phyloP scores from a whole-genome alignment of 176 grass and related monocot genomes.

The Bonia amplexicaulis region DNA sequence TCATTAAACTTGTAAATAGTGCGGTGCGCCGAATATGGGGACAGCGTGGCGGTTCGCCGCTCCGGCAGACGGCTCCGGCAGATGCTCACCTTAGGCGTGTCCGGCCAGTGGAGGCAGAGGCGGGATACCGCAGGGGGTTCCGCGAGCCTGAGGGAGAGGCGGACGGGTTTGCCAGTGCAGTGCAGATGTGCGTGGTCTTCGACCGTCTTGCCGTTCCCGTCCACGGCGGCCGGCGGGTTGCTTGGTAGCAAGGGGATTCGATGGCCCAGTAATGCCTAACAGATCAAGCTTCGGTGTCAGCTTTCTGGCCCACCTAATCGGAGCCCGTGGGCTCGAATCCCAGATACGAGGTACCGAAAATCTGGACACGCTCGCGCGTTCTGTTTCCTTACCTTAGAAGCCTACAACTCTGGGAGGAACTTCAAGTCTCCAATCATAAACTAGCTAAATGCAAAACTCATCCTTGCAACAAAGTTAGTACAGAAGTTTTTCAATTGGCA shows the following conservation, averaged over 20 bases:
- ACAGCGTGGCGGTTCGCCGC: no score
- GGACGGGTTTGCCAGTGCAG: no score
- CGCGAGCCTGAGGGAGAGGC: no score
- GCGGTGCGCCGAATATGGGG: no score
- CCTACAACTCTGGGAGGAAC: background rate
- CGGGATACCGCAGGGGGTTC: no score
- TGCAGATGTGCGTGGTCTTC: no score
- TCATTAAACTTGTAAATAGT: no score
- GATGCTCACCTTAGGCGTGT: no score
- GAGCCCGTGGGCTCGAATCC: background rate
- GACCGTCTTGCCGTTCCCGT: background rate
- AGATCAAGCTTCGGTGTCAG: background rate
- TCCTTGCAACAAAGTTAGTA: background rate
- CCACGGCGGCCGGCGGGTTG: background rate
- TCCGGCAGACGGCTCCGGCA: no score
- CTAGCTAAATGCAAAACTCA: background rate
- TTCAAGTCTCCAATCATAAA: background rate
- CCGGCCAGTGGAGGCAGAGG: no score
- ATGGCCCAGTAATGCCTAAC: background rate
- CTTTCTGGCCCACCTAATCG: background rate
- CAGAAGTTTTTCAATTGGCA: background rate
- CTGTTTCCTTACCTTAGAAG: no score
- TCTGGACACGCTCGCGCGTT: no score
- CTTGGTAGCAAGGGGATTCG: background rate
- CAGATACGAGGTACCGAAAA: background rate